phyloP scores from a whole-genome alignment of 208 protist genomes.

The Trichomonas tenax region DNA sequence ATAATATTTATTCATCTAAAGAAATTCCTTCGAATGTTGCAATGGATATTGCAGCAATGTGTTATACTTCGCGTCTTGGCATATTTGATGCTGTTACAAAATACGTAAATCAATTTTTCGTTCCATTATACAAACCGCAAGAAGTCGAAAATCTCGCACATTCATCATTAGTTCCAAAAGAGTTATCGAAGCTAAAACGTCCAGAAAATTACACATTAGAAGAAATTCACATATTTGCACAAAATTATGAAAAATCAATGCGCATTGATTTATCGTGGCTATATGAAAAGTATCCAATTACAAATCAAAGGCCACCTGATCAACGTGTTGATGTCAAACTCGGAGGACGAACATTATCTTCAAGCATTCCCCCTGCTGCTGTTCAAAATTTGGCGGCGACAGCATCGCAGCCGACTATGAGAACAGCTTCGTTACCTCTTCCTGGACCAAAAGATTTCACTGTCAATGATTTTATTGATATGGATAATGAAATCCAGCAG shows the following conservation, averaged over 20 bases:
- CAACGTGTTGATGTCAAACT: neutral
- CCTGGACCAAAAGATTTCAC: neutral
- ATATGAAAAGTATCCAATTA: neutral
- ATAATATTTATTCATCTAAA: neutral
- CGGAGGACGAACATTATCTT: neutral
- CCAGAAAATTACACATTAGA: neutral
- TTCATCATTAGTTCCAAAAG: neutral
- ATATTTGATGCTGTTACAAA: neutral
- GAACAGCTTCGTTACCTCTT: neutral
- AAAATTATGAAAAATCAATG: neutral
- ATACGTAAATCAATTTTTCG: neutral
- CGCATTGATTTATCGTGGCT: neutral
- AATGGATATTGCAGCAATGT: neutral
- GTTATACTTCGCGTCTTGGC: neutral
- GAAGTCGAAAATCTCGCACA: neutral
- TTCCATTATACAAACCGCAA: neutral
- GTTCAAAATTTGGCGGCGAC: neutral
- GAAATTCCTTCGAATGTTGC: neutral
- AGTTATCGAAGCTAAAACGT: neutral
- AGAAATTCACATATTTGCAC: neutral
- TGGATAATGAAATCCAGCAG: neutral
- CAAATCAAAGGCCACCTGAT: neutral
- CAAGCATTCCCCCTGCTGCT: neutral
- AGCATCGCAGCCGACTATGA: neutral
- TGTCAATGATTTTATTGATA: neutral